Base-by-base conservation (phyloP, 306 rosid genomes). In the Sesbania bispinosa region DNA sequence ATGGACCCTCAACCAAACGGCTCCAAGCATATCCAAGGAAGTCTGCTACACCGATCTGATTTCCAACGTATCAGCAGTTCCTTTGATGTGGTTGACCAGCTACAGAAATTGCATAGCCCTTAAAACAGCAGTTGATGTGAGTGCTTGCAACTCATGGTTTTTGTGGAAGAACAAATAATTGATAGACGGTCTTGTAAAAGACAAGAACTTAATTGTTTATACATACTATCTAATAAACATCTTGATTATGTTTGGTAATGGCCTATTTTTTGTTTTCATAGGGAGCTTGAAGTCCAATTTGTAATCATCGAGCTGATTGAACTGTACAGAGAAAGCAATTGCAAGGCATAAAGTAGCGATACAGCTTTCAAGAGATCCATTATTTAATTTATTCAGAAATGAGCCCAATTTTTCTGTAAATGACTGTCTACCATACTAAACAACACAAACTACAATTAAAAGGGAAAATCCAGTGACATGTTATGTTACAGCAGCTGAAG, bases 11-110 rank as follows among this genome's bases (percentile, higher is more conserved):
- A 74, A 50, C 74, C 69, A 29, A 80, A 81, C 32, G 70, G 76
- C 53, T 79, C 89, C 47, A 61, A 77, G 42, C 81, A 86, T 81
- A 23, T 67, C 60, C 93, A 84, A 73, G 94, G 89, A 67, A 50
- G 86, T 15, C 77, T 80, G 13, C 89, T 94, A 50, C 98, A 73
- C 75, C 90, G 98, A 24, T 83, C 98, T 21, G 86, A 94, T 80
- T 69, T 85, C 53, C 97, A 93, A 76, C 82, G 73, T 62, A 80
- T 94, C 36, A 87, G 94, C 82, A 79, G 82, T 74, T 85, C 98
- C 7, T 75, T 45, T 21, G 92, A 90, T 43, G 87, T 93, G 84
- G 92, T 87, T 67, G 86, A 87, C 84, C 87, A 79, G 62, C 77
- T 94, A 55, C 80, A 82, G 67, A 83, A 81, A 58, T 65, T 87